Percentiles rank a stretch among this genome's conserved stretches.
Evolutionary conservation across 164 flowering plant species (phyloP).

Genomic region (Berberis vulgaris): DNA sequence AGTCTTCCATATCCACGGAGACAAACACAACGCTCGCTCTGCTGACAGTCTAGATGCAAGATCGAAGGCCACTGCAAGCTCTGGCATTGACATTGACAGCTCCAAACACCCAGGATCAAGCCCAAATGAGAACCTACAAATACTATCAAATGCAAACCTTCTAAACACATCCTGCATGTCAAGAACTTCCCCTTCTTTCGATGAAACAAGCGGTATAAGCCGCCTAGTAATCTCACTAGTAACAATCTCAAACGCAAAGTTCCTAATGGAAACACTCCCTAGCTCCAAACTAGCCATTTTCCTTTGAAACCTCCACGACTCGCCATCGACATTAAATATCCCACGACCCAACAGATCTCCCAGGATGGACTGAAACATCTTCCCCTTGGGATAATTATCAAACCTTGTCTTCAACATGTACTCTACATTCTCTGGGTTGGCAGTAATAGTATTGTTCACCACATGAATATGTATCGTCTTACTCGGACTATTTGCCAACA

Average conservation of each 20-base stretch:
- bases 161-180: constrained; percentile 60
- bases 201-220: constrained; percentile 33
- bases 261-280: constrained; percentile 37
- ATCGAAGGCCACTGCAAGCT: constrained; percentile 47
- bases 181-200: constrained; percentile 9
- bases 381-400: constrained; percentile 67
- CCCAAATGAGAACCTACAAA: constrained; percentile 57
- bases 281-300: constrained; percentile 55
- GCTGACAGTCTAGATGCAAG: constrained; percentile 48
- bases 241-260: constrained; percentile 25
- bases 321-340: constrained; percentile 69
- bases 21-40: constrained; percentile 28
- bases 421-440: constrained; percentile 56
- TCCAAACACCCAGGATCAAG: constrained; percentile 49
- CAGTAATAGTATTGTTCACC: constrained; percentile 24
- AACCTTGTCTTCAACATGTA: constrained; percentile 57
- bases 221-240: constrained; percentile 10
- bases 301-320: constrained; percentile 48
- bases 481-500: too few species aligned
- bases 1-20: constrained; percentile 43
- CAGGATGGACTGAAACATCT: constrained; percentile 33
- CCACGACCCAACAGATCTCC: constrained; percentile 66
- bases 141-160: constrained; percentile 52
- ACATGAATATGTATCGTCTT: too few species aligned
- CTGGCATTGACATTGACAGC: constrained; percentile 28